Conservation (phyloP, 164 flowering plant species). For the Berberis vulgaris region DNA sequence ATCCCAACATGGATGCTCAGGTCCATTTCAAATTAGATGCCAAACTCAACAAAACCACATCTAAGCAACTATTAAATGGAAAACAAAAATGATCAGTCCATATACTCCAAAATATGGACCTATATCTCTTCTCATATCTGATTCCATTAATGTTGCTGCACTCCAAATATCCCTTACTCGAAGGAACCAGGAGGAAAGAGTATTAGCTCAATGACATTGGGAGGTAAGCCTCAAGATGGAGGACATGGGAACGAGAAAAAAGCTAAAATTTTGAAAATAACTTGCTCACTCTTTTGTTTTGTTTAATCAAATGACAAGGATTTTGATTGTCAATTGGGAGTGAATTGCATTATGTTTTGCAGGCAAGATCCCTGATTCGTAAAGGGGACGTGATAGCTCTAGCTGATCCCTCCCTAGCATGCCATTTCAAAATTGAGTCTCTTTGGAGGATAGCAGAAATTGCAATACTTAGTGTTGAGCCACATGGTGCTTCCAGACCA, state of each 20-base stretch:
- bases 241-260: background rate
- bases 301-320: background rate
- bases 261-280: background rate
- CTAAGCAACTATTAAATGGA: too few species aligned
- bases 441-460: conserved; percentile 86
- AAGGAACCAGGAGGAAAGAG: background rate
- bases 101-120: too few species aligned
- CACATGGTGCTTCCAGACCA: conserved; percentile 55
- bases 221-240: too few species aligned
- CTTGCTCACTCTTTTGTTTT: background rate
- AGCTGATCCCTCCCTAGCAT: conserved; percentile 50
- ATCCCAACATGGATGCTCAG: too few species aligned
- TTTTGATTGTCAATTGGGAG: background rate
- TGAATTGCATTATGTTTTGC: conserved; percentile 11
- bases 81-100: too few species aligned
- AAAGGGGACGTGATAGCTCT: conserved; percentile 76
- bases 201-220: background rate
- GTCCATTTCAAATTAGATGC: too few species aligned
- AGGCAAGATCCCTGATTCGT: conserved; percentile 75
- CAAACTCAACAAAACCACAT: too few species aligned
- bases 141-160: too few species aligned
- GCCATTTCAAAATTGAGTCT: conserved; percentile 62
- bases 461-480: conserved; percentile 77
- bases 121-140: too few species aligned
- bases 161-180: too few species aligned